Base-by-base conservation (phyloP, 495 filamentous ascomycete genomes). In the Jackrogersella minutella region DNA sequence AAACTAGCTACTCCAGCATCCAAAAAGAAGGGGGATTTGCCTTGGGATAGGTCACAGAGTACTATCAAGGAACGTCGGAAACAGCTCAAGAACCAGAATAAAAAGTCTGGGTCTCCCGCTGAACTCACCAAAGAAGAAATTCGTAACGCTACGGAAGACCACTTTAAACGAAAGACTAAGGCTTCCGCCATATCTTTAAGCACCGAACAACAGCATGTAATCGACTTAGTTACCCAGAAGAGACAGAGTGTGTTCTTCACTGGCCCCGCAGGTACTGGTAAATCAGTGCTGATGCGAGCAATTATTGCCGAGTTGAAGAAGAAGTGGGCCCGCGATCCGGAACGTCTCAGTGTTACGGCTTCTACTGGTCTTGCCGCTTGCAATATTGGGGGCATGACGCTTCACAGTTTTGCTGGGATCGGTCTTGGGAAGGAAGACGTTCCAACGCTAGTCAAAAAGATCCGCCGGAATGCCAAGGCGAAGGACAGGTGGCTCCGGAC, bases 311-410 rank as follows among this genome's bases (percentile, higher is more conserved):
- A 89, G 5, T 79, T 98, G 41, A 93, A 89, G 26, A 83, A 84
- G 43, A 97, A 93, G 72, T 89, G 89, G 74, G 79, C 72, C 13
- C 80, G 82, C 14, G 91, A 97, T 61, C 86, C 88, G 0, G 95
- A 97, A 68, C 82, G 90, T 26, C 81, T 99, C 33, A 94, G 93
- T 10, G 91, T 98, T 31, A 98, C 95, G 1, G 95, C 95, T 7
- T 99, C 95, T 0, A 99, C 95, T 0, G 95, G 95, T 10, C 85
- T 99, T 50, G 96, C 95, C 31, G 95, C 95, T 14, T 98, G 95
- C 80, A 98, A 99, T 72, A 91, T 99, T 56, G 94, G 91, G 19
- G 95, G 95, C 70, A 92, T 97, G 46, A 99, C 95, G 0, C 82
- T 99, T 43, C 96, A 99, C 76, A 97, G 93, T 76, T 99, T 97